A percentile compares a stretch with the other conserved stretches of the same genome.
Conservation (phyloP, 2,329 filamentous ascomycete species). For the Blastomyces percursus region DNA sequence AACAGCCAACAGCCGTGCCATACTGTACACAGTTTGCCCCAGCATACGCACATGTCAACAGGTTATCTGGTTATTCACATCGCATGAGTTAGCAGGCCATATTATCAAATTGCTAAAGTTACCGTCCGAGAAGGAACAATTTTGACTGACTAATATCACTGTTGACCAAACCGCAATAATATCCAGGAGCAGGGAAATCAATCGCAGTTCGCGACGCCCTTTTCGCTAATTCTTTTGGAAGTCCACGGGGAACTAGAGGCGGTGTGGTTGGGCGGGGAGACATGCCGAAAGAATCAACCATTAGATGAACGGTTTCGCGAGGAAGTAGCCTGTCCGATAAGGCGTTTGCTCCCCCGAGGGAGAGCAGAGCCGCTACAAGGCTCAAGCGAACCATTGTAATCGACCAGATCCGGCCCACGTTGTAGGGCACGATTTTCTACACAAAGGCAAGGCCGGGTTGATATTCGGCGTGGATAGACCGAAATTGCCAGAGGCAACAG, state of each 20-base stretch:
- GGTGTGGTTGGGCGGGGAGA: slow-evolving; percentile 13
- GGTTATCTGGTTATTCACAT: slow-evolving; percentile 8
- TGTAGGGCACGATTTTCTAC: background rate
- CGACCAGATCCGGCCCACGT: background rate
- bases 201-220: slow-evolving; percentile 3
- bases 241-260: slow-evolving; percentile 10
- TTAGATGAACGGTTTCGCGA: slow-evolving; percentile 12
- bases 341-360: slow-evolving; percentile 12
- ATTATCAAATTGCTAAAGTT: background rate
- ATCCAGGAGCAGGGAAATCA: slow-evolving; percentile 13
- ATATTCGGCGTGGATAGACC: background rate
- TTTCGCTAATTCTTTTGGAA: slow-evolving; percentile 12
- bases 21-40: slow-evolving; percentile 14
- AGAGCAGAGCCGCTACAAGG: slow-evolving; percentile 11
- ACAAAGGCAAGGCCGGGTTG: background rate
- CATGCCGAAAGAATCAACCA: slow-evolving; percentile 12
- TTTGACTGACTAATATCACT: slow-evolving; percentile 13
- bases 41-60: slow-evolving; percentile 14
- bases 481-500: background rate
- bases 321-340: slow-evolving; percentile 9
- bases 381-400: slow-evolving; percentile 10
- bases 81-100: slow-evolving; percentile 10
- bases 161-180: slow-evolving; percentile 15
- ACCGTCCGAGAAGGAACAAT: background rate
- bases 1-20: slow-evolving; percentile 14